phyloP scores from a whole-genome alignment of 192 early-diverging fungal genomes.

The Entomortierella lignicola region DNA sequence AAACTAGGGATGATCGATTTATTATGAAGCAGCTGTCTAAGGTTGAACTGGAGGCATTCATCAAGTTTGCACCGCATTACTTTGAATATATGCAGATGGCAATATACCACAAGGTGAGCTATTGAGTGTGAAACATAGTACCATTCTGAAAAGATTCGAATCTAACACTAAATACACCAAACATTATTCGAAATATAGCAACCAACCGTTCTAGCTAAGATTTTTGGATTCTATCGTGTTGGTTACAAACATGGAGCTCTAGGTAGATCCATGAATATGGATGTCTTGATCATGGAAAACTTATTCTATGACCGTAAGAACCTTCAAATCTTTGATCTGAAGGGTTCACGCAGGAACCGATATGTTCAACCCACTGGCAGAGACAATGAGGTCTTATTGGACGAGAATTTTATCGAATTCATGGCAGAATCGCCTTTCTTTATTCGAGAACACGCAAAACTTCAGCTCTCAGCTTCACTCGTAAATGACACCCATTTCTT shows the following conservation, averaged over 20 bases:
- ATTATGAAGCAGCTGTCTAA: constrained; percentile 91
- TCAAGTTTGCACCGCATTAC: constrained; percentile 91
- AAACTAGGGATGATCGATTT: constrained; percentile 91
- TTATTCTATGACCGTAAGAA: constrained; percentile 86
- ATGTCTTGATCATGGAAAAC: constrained; percentile 96
- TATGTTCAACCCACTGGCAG: constrained; percentile 89
- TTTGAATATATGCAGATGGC: constrained; percentile 88
- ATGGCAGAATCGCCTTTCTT: constrained; percentile 91
- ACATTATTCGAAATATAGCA: constrained; percentile 57
- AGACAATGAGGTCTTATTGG: constrained; percentile 88
- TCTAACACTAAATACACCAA: not conserved
- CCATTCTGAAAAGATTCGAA: too few species aligned
- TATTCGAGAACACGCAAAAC: constrained; percentile 91
- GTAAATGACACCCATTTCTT: constrained; percentile 96
- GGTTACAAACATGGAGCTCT: constrained; percentile 87
- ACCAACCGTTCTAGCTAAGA: constrained; percentile 87
- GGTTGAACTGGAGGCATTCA: constrained; percentile 87
- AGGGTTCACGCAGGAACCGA: constrained; percentile 95
- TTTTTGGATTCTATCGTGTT: constrained; percentile 93
- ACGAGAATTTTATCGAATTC: constrained; percentile 94
- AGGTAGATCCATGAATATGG: constrained; percentile 88
- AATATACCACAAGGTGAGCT: constrained; percentile 76
- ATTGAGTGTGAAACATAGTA: too few species aligned
- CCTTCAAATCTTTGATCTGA: constrained; percentile 87
- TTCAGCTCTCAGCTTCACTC: constrained; percentile 84